Evolutionary conservation across 2,329 filamentous ascomycete genomes (phyloP).

Genomic region (Colletotrichum ledebouriae): DNA sequence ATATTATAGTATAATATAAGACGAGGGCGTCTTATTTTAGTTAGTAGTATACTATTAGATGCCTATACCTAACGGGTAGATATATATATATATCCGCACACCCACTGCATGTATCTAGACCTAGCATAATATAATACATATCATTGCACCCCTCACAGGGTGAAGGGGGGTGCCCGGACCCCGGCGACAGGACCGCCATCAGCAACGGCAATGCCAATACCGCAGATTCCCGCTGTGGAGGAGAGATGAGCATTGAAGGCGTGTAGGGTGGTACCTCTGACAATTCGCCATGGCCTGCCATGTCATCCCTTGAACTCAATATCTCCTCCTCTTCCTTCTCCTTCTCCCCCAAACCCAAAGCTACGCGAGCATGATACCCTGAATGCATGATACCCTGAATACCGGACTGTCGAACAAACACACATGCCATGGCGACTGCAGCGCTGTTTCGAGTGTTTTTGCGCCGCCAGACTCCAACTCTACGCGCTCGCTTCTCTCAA

Average conservation of each 20-base stretch:
- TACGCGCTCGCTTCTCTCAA: conserved; percentile 42
- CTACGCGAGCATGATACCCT: conserved; percentile 23
- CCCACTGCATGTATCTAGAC: too few species aligned
- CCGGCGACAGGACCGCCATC: conserved; percentile 29
- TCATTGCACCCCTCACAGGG: too few species aligned
- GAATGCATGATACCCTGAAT: conserved; percentile 29
- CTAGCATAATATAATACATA: too few species aligned
- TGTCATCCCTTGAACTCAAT: conserved; percentile 6
- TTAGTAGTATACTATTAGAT: too few species aligned
- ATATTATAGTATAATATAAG: too few species aligned
- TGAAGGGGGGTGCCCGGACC: conserved; percentile 19
- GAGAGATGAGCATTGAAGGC: conserved; percentile 11
- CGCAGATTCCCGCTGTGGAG: conserved; percentile 26
- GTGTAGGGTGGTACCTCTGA: conserved; percentile 12
- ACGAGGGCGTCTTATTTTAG: too few species aligned
- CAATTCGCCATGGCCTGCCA: conserved; percentile 18
- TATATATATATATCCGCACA: too few species aligned
- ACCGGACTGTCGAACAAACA: neutral
- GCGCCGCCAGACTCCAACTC: conserved; percentile 47
- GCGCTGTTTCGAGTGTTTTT: conserved; percentile 46
- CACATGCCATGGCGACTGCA: conserved; percentile 44
- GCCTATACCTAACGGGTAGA: too few species aligned
- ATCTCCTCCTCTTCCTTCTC: neutral
- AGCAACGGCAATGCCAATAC: conserved; percentile 26
- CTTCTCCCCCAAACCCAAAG: neutral